These are phyloP conservation scores for Phytophthora meadii DNA, from an alignment of 352 stramenopile genomes.

Conservation along the genomic window DNA sequence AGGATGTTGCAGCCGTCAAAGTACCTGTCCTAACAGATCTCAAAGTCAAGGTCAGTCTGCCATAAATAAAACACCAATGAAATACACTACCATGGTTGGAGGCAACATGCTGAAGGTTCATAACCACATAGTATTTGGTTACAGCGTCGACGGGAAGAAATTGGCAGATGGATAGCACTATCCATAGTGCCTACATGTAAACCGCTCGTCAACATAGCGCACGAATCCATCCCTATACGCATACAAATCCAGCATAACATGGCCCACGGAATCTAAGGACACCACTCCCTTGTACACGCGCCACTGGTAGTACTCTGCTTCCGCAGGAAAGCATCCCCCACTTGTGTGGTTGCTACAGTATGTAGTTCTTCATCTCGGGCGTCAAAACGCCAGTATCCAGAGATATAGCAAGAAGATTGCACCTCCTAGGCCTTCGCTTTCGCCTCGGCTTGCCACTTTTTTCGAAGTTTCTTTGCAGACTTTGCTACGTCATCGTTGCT, in stretches of 20 bases:
- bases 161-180: too few species aligned
- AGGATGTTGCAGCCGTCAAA: too few species aligned
- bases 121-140: too few species aligned
- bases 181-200: neutral
- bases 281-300: slow-evolving; percentile 10
- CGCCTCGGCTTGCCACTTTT: slow-evolving; percentile 82
- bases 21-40: too few species aligned
- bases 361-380: slow-evolving; percentile 19
- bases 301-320: slow-evolving; percentile 13
- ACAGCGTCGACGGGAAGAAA: too few species aligned
- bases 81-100: too few species aligned
- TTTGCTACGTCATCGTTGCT: slow-evolving; percentile 70
- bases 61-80: too few species aligned
- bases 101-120: too few species aligned
- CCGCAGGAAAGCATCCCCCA: slow-evolving; percentile 4
- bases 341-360: slow-evolving; percentile 22
- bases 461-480: slow-evolving; percentile 65
- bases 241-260: slow-evolving; percentile 15
- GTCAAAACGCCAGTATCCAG: slow-evolving; percentile 4
- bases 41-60: too few species aligned
- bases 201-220: slow-evolving; percentile 3
- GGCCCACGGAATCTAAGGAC: neutral
- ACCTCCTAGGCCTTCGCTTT: slow-evolving; percentile 29
- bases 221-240: slow-evolving; percentile 15
- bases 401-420: slow-evolving; percentile 8